phyloP scores from a whole-genome alignment of 495 filamentous ascomycete species.

The Penicillium riverlandense region DNA sequence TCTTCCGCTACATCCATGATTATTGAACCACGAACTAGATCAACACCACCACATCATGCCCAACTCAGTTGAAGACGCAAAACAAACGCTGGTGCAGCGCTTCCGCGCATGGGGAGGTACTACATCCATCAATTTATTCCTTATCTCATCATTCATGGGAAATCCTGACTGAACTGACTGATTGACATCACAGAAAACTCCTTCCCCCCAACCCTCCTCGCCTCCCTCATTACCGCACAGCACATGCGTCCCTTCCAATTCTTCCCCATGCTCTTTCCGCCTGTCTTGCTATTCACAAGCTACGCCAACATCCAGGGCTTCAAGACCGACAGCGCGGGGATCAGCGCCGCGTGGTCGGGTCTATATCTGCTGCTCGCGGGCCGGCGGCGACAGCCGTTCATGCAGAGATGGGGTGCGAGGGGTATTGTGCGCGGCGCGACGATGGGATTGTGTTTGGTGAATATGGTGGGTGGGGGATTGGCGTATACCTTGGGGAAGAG shows the following conservation, averaged over 20 bases:
- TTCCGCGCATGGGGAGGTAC: constrained; percentile 67
- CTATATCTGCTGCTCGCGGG: constrained; percentile 74
- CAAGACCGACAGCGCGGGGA: constrained; percentile 75
- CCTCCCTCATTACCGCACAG: constrained; percentile 71
- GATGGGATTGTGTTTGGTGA: constrained; percentile 61
- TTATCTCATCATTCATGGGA: neutral
- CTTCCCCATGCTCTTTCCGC: constrained; percentile 74
- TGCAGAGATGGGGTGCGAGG: constrained; percentile 57
- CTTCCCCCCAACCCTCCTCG: constrained; percentile 69
- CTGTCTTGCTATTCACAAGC: constrained; percentile 75
- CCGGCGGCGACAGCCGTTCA: constrained; percentile 51
- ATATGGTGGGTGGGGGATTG: constrained; percentile 62
- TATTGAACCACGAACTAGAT: neutral
- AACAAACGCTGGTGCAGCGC: constrained; percentile 43
- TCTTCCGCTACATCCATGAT: no score
- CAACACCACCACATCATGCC: constrained; percentile 10
- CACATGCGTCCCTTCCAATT: constrained; percentile 67
- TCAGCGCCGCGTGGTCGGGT: constrained; percentile 79
- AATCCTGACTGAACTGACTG: neutral
- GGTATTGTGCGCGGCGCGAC: constrained; percentile 66
- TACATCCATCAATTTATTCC: constrained; percentile 14
- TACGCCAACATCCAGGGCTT: constrained; percentile 76
- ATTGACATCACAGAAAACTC: constrained; percentile 56
- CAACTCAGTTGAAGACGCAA: constrained; percentile 29
- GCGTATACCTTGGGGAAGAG: constrained; percentile 61